Base-by-base conservation (phyloP, 2,329 filamentous ascomycete genomes). In the Fusarium sororula region DNA sequence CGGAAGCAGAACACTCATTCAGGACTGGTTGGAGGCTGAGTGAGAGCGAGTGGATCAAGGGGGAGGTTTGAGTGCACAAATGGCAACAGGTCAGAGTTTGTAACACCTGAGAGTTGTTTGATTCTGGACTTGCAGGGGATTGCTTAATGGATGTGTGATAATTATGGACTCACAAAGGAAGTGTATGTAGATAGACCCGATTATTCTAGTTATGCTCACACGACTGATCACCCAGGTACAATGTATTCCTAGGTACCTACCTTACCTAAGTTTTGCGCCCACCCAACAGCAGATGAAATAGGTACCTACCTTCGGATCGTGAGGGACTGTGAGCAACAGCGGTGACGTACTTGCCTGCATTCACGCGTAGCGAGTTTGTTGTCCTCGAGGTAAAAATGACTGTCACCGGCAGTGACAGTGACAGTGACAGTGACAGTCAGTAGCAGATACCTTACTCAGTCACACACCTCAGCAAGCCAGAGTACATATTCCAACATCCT, bases 41-140 rank as follows among this genome's bases (percentile, higher is more conserved):
- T 24, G 74, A 77, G n/a, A 63, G 61, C n/a, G 65, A 72, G 38
- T 76, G 69, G 73, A 71, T 62, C 60, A 70, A 57, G 41, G 32
- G 48, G 22, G 48, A 24, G 24, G 17, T 10, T n/a, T 53, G 14
- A 37, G 61, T 9, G 37, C 28, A 54, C 17, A 15, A 55, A 24
- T 60, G 26, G 32, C 17, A 22, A 39, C 17, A 20, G 17, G 26
- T 17, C 6, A 51, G 18, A n/a, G 28, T 30, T 18, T 45, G 22
- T 28, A 28, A 22, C 26, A 6, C 11, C 13, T 32, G 32, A n/a
- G 32, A n/a, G 15, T 24, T 30, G 17, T 15, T 39, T 30, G 11
- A 14, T 38, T 59, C 14, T 42, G n/a, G n/a, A 24, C 18, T 35
- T 17, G n/a, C n/a, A 51, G 17, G 24, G 30, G n/a, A 35, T 39